phyloP scores from a whole-genome alignment of 2,329 filamentous ascomycete genomes.

The Zymoseptoria passerinii region DNA sequence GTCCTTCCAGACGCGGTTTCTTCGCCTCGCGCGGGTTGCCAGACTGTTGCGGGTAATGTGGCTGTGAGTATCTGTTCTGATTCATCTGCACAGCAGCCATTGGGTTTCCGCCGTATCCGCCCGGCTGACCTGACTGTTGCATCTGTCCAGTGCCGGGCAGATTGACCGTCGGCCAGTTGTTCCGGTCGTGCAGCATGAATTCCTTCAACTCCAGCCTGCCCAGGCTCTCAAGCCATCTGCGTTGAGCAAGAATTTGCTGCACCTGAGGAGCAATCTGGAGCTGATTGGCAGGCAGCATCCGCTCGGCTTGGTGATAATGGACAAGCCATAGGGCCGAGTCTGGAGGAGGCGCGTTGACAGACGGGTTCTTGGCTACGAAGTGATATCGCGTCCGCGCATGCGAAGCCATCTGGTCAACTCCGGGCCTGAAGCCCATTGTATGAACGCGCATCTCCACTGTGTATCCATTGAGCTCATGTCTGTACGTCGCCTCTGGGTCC shows the following conservation, averaged over 20 bases:
- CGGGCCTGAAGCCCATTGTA: slow-evolving; percentile 68
- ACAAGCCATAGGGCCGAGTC: slow-evolving; percentile 85
- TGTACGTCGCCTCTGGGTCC: slow-evolving; percentile 67
- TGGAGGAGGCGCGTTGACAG: slow-evolving; percentile 59
- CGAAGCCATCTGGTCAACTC: slow-evolving; percentile 61
- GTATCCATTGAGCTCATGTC: slow-evolving; percentile 63
- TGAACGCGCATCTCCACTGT: slow-evolving; percentile 83
- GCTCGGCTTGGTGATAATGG: slow-evolving; percentile 75
- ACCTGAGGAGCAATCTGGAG: slow-evolving; percentile 54
- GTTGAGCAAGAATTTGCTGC: slow-evolving; percentile 53
- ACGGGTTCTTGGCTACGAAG: slow-evolving; percentile 64
- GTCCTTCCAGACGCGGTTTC: slow-evolving; percentile 34
- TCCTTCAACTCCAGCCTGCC: slow-evolving; percentile 83
- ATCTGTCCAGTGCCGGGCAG: slow-evolving; percentile 43
- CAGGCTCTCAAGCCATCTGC: slow-evolving; percentile 56
- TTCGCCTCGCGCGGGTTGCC: slow-evolving; percentile 40
- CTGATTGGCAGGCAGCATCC: slow-evolving; percentile 61
- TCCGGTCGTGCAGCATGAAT: slow-evolving; percentile 84
- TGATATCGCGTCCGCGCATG: slow-evolving; percentile 83
- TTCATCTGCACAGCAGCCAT: slow-evolving; percentile 9
- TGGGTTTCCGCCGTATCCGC: slow-evolving; percentile 7
- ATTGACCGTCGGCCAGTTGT: slow-evolving; percentile 80
- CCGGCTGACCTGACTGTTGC: slow-evolving; percentile 7
- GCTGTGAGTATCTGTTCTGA: slow-evolving; percentile 21
- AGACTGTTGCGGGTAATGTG: slow-evolving; percentile 23